phyloP scores from a whole-genome alignment of 441 rosid species.

The Heliophila coronopifolia region DNA sequence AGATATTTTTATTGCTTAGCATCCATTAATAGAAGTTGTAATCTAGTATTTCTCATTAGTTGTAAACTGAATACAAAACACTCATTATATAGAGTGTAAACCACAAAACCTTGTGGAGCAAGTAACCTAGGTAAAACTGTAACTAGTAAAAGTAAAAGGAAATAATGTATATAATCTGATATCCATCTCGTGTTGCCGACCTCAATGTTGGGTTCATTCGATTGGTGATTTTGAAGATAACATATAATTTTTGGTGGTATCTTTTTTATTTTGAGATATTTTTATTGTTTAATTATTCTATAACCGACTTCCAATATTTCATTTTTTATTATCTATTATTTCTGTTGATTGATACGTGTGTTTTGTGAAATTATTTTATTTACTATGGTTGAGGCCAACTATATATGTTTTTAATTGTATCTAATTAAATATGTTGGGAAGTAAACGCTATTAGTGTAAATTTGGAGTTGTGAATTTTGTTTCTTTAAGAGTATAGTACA shows the following conservation, averaged over 20 bases:
- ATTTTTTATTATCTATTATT: not conserved
- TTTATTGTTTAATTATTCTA: not conserved
- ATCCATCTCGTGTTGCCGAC: slow-evolving; percentile 23
- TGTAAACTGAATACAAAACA: too few species aligned
- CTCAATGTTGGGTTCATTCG: slow-evolving; percentile 7
- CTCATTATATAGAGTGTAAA: too few species aligned
- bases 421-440: not conserved
- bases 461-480: not conserved
- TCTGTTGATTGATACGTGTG: not conserved
- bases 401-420: not conserved
- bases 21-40: too few species aligned
- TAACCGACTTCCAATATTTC: slow-evolving; percentile 13
- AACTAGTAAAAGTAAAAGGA: too few species aligned
- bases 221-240: not conserved
- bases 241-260: not conserved
- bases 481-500: not conserved
- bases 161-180: too few species aligned
- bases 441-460: not conserved
- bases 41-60: too few species aligned
- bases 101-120: too few species aligned
- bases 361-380: slow-evolving; percentile 3
- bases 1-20: too few species aligned
- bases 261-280: slow-evolving; percentile 12
- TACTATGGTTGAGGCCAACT: not conserved
- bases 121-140: too few species aligned